Base-by-base conservation (phyloP, 1,284 basidiomycete genomes). In the Sanghuangporus sanghuang region DNA sequence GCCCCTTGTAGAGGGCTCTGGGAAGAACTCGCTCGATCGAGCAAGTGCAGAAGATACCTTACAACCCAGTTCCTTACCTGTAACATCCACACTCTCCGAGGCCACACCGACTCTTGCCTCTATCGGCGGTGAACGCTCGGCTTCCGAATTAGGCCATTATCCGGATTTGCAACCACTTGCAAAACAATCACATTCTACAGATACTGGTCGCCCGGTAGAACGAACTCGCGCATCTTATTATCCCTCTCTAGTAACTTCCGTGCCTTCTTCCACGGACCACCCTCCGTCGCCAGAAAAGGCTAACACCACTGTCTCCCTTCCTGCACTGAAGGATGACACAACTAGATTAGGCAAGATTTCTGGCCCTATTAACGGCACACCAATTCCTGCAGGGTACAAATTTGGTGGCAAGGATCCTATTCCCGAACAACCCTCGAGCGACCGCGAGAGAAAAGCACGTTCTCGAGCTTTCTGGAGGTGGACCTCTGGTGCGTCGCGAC, bases 381-480 rank as follows among this genome's bases (percentile, higher is more conserved):
- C 89, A 38, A 93, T 97, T 44, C 93, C 93, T 7, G 83, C 85
- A 53, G 94, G 95, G 0, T 94, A 90, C 81, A 94, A 94, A 74
- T 96, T 96, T 72, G 90, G 90, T 16, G 77, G 80, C 38, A 89
- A 89, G 73, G 87, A 89, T 64, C 71, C 77, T 16, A 71, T 81
- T 21, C 71, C 81, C n/a, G 81, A 82, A 42, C 73, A 72, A 2
- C 71, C 77, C 46, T 69, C 73, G 62, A 77, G 71, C 67, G 92
- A 95, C 61, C 81, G 93, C 71, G 83, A 93, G 64, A 88, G 93
- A 71, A 96, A 95, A 77, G 90, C 90, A 14, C 95, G 96, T 76
- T 94, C 90, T 64, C 84, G 92, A 54, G 86, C 88, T 8, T 95
- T 96, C 78, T 95, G 93, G 92, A 86, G 85, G 71, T 94, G 88